Percentiles rank a stretch among this genome's conserved stretches.
phyloP scores from a whole-genome alignment of 2,329 filamentous ascomycete species.

The Alternaria postmessia region DNA sequence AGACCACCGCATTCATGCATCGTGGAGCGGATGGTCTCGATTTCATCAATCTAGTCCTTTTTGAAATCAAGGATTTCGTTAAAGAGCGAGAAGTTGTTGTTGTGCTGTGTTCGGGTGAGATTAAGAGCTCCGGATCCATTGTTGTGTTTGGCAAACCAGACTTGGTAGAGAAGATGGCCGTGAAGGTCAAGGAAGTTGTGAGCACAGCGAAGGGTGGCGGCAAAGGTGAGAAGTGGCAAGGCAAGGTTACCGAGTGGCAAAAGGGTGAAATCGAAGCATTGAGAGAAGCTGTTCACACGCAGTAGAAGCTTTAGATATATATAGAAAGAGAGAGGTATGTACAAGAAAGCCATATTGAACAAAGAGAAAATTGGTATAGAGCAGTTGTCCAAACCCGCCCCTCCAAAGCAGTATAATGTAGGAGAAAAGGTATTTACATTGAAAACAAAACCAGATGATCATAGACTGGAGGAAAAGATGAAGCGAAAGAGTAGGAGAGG shows the following conservation, averaged over 20 bases:
- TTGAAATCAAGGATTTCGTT: conserved; percentile 37
- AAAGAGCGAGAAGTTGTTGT: conserved; percentile 35
- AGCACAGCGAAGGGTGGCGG: conserved; percentile 42
- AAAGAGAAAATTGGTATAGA: neutral
- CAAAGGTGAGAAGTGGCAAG: conserved; percentile 46
- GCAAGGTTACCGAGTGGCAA: conserved; percentile 44
- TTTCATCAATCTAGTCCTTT: conserved; percentile 39
- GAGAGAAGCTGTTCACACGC: conserved; percentile 26
- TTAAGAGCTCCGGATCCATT: conserved; percentile 35
- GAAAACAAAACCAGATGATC: neutral
- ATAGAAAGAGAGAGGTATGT: neutral
- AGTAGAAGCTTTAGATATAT: conserved; percentile 6
- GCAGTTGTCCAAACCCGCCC: neutral
- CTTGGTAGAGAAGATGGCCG: conserved; percentile 33
- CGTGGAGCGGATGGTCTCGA: conserved; percentile 40
- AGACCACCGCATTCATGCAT: conserved; percentile 32
- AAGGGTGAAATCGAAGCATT: conserved; percentile 44
- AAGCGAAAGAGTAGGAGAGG: neutral
- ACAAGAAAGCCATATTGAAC: neutral
- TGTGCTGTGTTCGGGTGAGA: conserved; percentile 40
- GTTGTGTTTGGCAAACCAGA: conserved; percentile 39
- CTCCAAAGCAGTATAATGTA: neutral
- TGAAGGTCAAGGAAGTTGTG: conserved; percentile 37
- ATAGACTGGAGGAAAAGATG: neutral
- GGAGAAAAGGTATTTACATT: neutral